phyloP scores from a whole-genome alignment of 164 flowering plant species.

The Saururus chinensis region DNA sequence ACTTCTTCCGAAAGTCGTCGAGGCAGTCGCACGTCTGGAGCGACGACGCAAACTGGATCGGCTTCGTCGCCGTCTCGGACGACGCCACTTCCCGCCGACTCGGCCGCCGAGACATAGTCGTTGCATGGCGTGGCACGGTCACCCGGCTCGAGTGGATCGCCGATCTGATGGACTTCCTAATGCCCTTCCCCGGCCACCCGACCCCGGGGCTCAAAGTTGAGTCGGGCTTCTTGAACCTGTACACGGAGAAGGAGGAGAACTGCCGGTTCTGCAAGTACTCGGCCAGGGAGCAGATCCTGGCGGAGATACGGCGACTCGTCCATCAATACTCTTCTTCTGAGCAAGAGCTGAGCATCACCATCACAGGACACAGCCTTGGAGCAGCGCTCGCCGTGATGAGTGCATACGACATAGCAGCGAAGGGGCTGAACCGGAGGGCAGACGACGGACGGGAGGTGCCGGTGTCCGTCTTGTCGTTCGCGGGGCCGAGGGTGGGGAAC shows the following conservation, averaged over 20 bases:
- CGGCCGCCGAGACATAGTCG: conserved; percentile 51
- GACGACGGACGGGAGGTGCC: conserved; percentile 22
- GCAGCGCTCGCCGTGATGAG: conserved; percentile 47
- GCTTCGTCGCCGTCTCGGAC: conserved; percentile 55
- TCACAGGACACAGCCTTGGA: conserved; percentile 72
- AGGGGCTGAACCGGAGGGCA: conserved; percentile 26
- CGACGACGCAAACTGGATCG: conserved; percentile 50
- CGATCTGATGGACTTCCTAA: conserved; percentile 46
- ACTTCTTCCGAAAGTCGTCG: not conserved
- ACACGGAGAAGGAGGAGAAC: conserved; percentile 10
- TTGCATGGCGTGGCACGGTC: conserved; percentile 63
- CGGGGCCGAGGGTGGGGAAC: conserved; percentile 81
- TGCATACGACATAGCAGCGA: conserved; percentile 70
- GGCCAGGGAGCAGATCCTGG: conserved; percentile 18
- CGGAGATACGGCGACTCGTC: conserved; percentile 12
- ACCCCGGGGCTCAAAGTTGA: conserved; percentile 48
- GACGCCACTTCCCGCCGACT: conserved; percentile 28
- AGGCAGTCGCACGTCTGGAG: conserved; percentile 11
- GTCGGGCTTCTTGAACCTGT: conserved; percentile 16
- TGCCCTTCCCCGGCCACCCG: conserved; percentile 39
- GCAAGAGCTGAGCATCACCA: conserved; percentile 50
- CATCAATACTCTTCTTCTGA: conserved; percentile 1
- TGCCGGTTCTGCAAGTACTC: conserved; percentile 12
- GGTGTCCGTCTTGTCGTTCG: conserved; percentile 49
- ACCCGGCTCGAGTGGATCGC: conserved; percentile 60